Base-by-base conservation (phyloP, 768 basidiomycete genomes). In the Lanmaoa pseudosensibilis region DNA sequence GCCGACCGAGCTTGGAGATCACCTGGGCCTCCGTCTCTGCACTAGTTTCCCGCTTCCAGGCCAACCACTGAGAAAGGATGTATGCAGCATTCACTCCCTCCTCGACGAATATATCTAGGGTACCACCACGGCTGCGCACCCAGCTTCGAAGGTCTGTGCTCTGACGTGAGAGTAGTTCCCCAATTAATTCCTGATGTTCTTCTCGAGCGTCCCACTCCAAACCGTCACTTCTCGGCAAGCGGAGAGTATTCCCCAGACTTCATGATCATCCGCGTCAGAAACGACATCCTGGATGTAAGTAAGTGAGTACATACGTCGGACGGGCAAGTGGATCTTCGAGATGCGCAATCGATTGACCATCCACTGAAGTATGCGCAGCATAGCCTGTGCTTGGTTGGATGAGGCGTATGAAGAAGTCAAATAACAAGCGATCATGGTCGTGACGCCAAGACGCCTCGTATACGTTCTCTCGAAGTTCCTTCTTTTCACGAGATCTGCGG, bases 381-480 rank as follows among this genome's bases (percentile, higher is more conserved):
- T 46, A 27, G 6, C 11, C 27, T 13, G 32, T 10, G 2, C 2
- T 12, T 36, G 16, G 40, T n/a, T 48, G 40, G 6, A 48, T 8
- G 7, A 52, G 55, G 0, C 58, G 55, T 21, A 52, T 27, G 41
- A 59, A 59, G 18, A 59, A 59, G 34, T 59, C 58, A 5, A 52
- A 59, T 18, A 59, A 33, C 21, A 59, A 48, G 3, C 50, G 55
- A 16, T 59, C 58, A 5, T 59, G 55, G 36, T 57, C 55, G 44
- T 57, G 49, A 13, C 55, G 50, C 58, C 50, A 59, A 27, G 33
- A 27, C 1, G 30, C 39, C 37, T 57, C 56, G 46, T 21, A 48
- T 3, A 37, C 15, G 15, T 32, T 36, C 34, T 32, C 39, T 18
- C 7, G 23, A 15, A 54, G 11, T 11, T 37, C 11, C 21, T 3